phyloP scores from a whole-genome alignment of 176 grass and related monocot species.

The Leersia perrieri region DNA sequence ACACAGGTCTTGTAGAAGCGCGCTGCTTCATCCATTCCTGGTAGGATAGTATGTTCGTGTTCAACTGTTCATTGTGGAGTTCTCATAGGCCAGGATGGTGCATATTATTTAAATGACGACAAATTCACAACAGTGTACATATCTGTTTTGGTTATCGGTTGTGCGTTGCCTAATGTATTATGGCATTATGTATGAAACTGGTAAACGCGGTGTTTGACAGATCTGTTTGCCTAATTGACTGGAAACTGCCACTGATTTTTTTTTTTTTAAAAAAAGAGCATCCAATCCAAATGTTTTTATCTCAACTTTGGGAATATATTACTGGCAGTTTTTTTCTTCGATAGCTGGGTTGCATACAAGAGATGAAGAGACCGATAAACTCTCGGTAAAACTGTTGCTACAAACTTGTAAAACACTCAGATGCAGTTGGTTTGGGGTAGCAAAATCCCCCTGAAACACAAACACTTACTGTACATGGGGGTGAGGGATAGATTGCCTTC shows the following conservation, averaged over 20 bases:
- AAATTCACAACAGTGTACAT: slow-evolving; percentile 35
- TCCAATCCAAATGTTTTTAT: too few species aligned
- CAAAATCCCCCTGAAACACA: too few species aligned
- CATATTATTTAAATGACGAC: slow-evolving; percentile 14
- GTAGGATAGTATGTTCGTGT: background rate
- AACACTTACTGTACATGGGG: too few species aligned
- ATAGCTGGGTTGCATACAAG: background rate
- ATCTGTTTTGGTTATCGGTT: slow-evolving; percentile 3
- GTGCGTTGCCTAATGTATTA: background rate
- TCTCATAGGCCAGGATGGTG: slow-evolving; percentile 26
- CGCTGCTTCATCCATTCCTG: background rate
- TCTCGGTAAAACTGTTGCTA: too few species aligned
- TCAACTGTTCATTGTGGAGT: slow-evolving; percentile 19
- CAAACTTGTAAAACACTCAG: too few species aligned
- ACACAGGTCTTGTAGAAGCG: slow-evolving; percentile 34
- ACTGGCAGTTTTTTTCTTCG: too few species aligned
- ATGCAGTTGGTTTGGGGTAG: too few species aligned
- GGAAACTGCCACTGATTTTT: background rate
- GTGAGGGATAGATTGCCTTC: too few species aligned
- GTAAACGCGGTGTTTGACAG: background rate
- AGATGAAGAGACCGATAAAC: background rate
- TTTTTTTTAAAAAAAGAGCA: too few species aligned
- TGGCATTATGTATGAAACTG: background rate
- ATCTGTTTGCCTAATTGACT: background rate
- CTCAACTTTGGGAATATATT: too few species aligned